A percentile compares a stretch with the other conserved stretches of the same genome.
Evolutionary conservation across 257 asterid genomes (phyloP).

Genomic region (Leonotis leonurus): DNA sequence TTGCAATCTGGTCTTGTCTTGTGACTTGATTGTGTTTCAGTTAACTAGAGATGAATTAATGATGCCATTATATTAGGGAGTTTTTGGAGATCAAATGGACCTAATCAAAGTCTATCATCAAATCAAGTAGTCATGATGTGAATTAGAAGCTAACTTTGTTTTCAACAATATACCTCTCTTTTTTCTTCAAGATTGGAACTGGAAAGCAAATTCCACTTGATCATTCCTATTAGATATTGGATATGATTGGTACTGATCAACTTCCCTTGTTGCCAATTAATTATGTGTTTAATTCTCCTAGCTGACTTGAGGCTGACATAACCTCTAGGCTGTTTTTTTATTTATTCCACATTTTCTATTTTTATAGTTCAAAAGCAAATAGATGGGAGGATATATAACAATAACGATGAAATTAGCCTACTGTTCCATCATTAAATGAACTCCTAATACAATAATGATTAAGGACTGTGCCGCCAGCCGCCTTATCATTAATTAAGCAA

Average conservation of each 20-base stretch:
- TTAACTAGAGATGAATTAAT: too few species aligned
- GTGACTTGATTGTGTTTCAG: too few species aligned
- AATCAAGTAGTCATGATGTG: too few species aligned
- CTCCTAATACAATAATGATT: not conserved
- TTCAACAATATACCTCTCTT: not conserved
- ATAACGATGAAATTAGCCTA: not conserved
- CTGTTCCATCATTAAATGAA: not conserved
- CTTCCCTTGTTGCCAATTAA: not conserved
- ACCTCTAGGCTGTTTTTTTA: not conserved
- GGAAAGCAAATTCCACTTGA: not conserved
- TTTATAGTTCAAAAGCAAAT: not conserved
- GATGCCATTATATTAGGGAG: too few species aligned
- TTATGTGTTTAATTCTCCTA: not conserved
- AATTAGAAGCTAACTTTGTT: too few species aligned
- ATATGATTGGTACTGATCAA: constrained; percentile 10
- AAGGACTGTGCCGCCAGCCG: too few species aligned
- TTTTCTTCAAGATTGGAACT: not conserved
- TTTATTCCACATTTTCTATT: not conserved
- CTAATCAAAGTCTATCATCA: too few species aligned
- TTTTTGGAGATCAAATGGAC: too few species aligned
- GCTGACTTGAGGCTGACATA: not conserved
- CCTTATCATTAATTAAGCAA: too few species aligned
- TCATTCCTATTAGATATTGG: not conserved
- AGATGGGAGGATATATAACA: not conserved
- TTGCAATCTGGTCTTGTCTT: too few species aligned